Conservation (phyloP, 345 rosid species). For the Syzygium jambos region DNA sequence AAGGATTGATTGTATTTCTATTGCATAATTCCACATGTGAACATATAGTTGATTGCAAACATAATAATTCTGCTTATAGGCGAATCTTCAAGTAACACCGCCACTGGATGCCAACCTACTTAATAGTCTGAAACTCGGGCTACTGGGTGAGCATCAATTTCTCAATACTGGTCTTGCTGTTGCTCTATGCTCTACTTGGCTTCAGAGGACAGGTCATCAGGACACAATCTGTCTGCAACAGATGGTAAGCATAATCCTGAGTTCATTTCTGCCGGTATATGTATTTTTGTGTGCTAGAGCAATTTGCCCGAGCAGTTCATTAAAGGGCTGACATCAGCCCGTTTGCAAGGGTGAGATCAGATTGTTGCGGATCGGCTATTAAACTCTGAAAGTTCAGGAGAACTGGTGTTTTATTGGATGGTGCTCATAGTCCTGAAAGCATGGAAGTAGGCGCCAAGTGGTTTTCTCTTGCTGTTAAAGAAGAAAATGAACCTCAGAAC, state of each 20-base stretch:
- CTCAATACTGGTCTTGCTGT: conserved; percentile 86
- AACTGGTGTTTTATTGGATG: conserved; percentile 87
- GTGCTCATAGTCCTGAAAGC: conserved; percentile 97
- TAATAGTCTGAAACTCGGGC: conserved; percentile 68
- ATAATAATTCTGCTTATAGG: conserved; percentile 33
- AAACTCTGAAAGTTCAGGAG: conserved; percentile 36
- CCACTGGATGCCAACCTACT: conserved; percentile 57
- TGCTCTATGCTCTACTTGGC: conserved; percentile 71
- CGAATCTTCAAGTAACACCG: conserved; percentile 51
- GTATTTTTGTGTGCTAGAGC: conserved; percentile 30
- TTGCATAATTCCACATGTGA: neutral
- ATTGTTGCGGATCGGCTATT: conserved; percentile 51
- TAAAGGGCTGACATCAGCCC: conserved; percentile 71
- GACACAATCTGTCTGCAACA: conserved; percentile 31
- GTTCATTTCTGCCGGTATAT: neutral
- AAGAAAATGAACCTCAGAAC: conserved; percentile 24
- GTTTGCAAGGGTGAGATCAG: conserved; percentile 94
- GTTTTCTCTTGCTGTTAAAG: conserved; percentile 66
- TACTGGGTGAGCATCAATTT: conserved; percentile 93
- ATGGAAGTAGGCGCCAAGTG: conserved; percentile 80
- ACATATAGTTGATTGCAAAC: neutral
- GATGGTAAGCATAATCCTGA: conserved; percentile 29
- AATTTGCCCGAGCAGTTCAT: conserved; percentile 71
- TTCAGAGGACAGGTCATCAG: conserved; percentile 66
- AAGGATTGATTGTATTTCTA: neutral